Evolutionary conservation across 2,329 filamentous ascomycete genomes (phyloP).

Genomic region (Lanzia echinophila): DNA sequence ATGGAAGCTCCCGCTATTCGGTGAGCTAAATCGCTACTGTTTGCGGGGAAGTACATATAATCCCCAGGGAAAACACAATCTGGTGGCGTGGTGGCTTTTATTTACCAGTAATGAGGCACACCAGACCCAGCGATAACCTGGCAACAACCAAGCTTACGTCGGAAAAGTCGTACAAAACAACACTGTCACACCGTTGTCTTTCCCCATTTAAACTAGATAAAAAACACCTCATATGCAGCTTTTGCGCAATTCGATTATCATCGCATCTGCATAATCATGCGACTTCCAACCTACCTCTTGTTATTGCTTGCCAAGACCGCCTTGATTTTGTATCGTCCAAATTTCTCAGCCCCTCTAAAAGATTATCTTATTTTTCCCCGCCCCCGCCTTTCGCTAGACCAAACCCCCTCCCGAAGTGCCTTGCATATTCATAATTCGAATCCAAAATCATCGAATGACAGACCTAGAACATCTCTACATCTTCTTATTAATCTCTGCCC

Average conservation of each 20-base stretch:
- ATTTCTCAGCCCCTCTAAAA: slow-evolving; percentile 1
- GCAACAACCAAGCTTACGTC: background rate
- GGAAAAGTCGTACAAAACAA: background rate
- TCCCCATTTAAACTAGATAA: background rate
- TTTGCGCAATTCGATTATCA: background rate
- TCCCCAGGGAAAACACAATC: no score
- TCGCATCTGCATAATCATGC: background rate
- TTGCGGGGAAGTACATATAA: no score
- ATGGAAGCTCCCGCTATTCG: background rate
- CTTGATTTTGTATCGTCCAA: slow-evolving; percentile 4
- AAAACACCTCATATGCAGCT: background rate
- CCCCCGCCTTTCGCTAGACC: slow-evolving; percentile 1
- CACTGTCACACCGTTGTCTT: background rate
- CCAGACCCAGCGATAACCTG: no score
- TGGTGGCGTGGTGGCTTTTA: no score
- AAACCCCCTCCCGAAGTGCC: background rate
- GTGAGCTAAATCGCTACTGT: background rate
- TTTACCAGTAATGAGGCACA: no score
- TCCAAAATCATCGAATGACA: no score
- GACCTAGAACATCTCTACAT: no score
- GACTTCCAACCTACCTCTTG: background rate
- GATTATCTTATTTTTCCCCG: slow-evolving; percentile 5
- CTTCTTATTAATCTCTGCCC: no score
- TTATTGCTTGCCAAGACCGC: background rate
- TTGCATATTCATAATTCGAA: background rate